Conservation (phyloP, 2,329 filamentous ascomycete species). For the Arthrobotrys megalospora region DNA sequence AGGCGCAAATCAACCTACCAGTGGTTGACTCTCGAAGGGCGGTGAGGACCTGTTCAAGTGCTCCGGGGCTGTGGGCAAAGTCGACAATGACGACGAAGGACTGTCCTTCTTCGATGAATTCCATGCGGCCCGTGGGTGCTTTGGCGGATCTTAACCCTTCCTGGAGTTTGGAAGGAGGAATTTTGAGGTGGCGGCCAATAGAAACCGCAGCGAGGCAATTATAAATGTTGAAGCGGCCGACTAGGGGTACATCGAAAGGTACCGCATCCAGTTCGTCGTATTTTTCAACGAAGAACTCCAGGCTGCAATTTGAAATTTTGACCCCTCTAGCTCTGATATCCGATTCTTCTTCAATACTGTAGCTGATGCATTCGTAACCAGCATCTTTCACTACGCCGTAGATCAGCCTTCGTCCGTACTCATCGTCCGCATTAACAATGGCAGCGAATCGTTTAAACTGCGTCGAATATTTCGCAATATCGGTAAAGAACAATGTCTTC, state of each 20-base stretch:
- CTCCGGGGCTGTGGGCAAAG: slow-evolving; percentile 40
- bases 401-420: slow-evolving; percentile 20
- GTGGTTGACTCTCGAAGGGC: slow-evolving; percentile 24
- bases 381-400: background rate
- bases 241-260: slow-evolving; percentile 30
- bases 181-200: slow-evolving; percentile 3
- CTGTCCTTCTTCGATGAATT: slow-evolving; percentile 49
- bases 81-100: slow-evolving; percentile 40
- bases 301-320: background rate
- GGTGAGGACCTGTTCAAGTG: slow-evolving; percentile 20
- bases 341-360: slow-evolving; percentile 13
- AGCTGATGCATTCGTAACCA: slow-evolving; percentile 16
- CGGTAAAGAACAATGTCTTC: slow-evolving; percentile 40
- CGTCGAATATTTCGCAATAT: slow-evolving; percentile 31
- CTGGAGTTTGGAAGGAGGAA: slow-evolving; percentile 18
- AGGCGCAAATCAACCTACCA: slow-evolving; percentile 34
- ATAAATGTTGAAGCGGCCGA: slow-evolving; percentile 47
- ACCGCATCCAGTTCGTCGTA: background rate
- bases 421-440: slow-evolving; percentile 38
- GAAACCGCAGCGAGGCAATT: slow-evolving; percentile 35
- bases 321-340: slow-evolving; percentile 22
- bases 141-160: slow-evolving; percentile 11
- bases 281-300: slow-evolving; percentile 14
- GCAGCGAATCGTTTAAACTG: slow-evolving; percentile 37
- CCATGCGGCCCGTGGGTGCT: slow-evolving; percentile 46